Percentiles rank a stretch among this genome's conserved stretches.
phyloP scores from a whole-genome alignment of 192 early-diverging fungal species.

The Backusella australiensis region DNA sequence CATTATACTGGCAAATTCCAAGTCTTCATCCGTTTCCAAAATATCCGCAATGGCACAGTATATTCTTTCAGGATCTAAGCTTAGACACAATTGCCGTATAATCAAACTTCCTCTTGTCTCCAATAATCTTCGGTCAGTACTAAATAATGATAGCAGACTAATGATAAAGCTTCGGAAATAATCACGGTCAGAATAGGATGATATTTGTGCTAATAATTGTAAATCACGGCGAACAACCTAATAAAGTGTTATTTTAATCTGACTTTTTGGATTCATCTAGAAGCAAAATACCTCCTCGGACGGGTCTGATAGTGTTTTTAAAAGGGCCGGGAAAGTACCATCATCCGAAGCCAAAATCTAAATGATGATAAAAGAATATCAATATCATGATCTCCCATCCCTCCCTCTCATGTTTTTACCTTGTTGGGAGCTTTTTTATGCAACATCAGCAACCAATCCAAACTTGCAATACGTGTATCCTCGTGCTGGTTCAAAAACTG shows the following conservation, averaged over 20 bases:
- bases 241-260: not conserved
- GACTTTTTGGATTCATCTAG: not conserved
- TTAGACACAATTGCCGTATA: slow-evolving; percentile 89
- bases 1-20: slow-evolving; percentile 97
- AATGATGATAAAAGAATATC: not conserved
- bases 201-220: slow-evolving; percentile 94
- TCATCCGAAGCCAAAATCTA: slow-evolving; percentile 88
- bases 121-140: slow-evolving; percentile 80
- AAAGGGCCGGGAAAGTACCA: slow-evolving; percentile 79
- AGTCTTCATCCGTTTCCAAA: slow-evolving; percentile 82
- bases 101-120: slow-evolving; percentile 91
- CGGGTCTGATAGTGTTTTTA: slow-evolving; percentile 90
- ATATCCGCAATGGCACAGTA: slow-evolving; percentile 87
- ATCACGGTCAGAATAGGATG: slow-evolving; percentile 77
- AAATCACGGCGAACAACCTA: slow-evolving; percentile 88
- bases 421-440: slow-evolving; percentile 88
- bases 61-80: slow-evolving; percentile 87
- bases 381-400: not conserved
- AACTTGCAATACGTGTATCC: slow-evolving; percentile 85
- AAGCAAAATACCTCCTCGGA: slow-evolving; percentile 75
- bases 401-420: slow-evolving; percentile 30
- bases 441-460: slow-evolving; percentile 98
- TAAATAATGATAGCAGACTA: slow-evolving; percentile 89
- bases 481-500: slow-evolving; percentile 88
- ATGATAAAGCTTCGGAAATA: slow-evolving; percentile 88